Base-by-base conservation (phyloP, 177 flowering plant genomes). In the Tripterygium wilfordii region DNA sequence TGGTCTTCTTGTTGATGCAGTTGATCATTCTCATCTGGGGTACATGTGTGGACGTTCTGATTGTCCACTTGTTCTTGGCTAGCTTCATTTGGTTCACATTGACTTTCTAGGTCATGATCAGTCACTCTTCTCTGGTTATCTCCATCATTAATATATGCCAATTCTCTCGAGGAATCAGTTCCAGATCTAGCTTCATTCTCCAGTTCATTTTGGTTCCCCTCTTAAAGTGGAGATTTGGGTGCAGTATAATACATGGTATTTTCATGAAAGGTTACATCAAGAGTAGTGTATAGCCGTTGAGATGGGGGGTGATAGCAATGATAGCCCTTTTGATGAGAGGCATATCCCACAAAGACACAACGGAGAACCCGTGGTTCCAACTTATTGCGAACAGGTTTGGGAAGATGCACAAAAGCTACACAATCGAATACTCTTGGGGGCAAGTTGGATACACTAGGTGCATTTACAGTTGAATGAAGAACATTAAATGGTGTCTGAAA, bases 341-440 rank as follows among this genome's bases (percentile, higher is more conserved):
- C 41, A 50, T 54, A 49, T 0, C 54, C 54, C 6, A 65, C 0
- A 40, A 59, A 54, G 14, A 65, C 31, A 42, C 61, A 64, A 0
- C 26, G 10, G 1, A 56, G n/a, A 0, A 60, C 63, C 30, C 49
- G 21, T 2, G 60, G 63, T 8, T 42, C 36, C 10, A 57, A 37
- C 36, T 63, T 56, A 8, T 42, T 20, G 1, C 39, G 52, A 13
- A 50, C 47, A 26, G 41, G 22, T 17, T 54, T 50, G 13, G 44
- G 56, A 13, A 56, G 31, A 12, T 54, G 61, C 7, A 59, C 61
- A 51, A 43, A 53, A 0, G 29, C 56, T 3, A 57, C 53, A 58
- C 59, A 66, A 0, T 63, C 57, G 36, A 62, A 57, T 3, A 49
- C 45, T 14, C 10, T n/a, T 22, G 54, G 56, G 1, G 32, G 47